A percentile compares a stretch with the other conserved stretches of the same genome.
Evolutionary conservation across 192 early-diverging fungal species (phyloP).

Genomic region (Coemansia umbellata): DNA sequence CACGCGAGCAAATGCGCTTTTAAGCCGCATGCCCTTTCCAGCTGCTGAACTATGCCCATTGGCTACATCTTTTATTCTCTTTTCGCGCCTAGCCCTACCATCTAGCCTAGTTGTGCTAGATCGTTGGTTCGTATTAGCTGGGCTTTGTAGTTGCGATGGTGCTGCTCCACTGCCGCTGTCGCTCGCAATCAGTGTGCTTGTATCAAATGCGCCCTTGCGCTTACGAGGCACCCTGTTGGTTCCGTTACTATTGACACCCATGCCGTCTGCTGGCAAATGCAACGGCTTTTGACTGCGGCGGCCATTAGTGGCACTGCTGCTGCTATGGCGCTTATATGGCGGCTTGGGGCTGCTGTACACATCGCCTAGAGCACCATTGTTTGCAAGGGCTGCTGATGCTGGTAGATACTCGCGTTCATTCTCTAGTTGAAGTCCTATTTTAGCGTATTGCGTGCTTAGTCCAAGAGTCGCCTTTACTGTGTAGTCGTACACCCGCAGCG

Average conservation of each 20-base stretch:
- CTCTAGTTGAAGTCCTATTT: constrained; percentile 28
- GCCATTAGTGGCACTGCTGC: neutral
- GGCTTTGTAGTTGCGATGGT: constrained; percentile 23
- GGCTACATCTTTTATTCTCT: neutral
- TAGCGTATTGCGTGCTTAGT: constrained; percentile 27
- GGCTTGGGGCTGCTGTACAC: neutral
- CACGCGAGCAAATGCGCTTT: constrained; percentile 48
- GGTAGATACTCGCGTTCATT: constrained; percentile 1
- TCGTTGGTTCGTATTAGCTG: neutral
- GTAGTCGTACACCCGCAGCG: constrained; percentile 39
- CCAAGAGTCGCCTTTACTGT: constrained; percentile 42
- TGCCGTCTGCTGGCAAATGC: no score
- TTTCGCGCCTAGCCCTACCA: constrained; percentile 1
- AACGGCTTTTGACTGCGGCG: no score
- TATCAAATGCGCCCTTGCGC: constrained; percentile 20
- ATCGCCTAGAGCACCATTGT: neutral
- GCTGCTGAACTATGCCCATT: neutral
- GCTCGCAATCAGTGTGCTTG: neutral
- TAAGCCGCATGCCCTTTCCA: constrained; percentile 6
- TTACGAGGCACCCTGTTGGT: constrained; percentile 4
- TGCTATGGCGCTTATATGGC: neutral
- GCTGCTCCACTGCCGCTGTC: neutral
- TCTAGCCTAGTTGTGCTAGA: neutral
- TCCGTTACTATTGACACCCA: neutral
- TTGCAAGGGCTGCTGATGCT: neutral